These are phyloP conservation scores for Capsicum rhomboideum DNA, from an alignment of 257 asterid genomes.

Conservation along the genomic window DNA sequence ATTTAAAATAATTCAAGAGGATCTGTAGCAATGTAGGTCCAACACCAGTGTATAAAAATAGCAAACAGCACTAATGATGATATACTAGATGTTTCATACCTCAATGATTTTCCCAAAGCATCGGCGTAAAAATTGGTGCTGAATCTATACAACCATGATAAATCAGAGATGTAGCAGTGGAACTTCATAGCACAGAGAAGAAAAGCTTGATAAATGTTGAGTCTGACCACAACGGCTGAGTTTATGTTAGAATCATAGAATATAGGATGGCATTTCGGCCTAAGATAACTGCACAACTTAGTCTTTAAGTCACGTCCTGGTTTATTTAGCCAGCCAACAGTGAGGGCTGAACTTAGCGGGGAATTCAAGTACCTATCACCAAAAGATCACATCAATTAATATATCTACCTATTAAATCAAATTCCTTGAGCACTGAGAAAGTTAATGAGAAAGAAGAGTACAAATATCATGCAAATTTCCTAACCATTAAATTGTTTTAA, in stretches of 20 bases:
- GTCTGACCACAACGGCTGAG: slow-evolving; percentile 67
- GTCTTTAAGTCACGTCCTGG: slow-evolving; percentile 40
- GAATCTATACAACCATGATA: slow-evolving; percentile 40
- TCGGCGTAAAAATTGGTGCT: slow-evolving; percentile 27
- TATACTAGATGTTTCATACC: slow-evolving; percentile 29
- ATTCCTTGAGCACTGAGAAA: background rate
- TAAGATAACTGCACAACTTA: slow-evolving; percentile 48
- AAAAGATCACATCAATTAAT: slow-evolving; percentile 3
- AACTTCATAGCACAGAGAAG: slow-evolving; percentile 87
- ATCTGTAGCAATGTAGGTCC: background rate
- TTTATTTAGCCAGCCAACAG: slow-evolving; percentile 47
- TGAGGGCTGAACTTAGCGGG: slow-evolving; percentile 63
- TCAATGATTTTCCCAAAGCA: slow-evolving; percentile 41
- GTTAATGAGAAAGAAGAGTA: background rate
- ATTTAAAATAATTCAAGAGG: background rate
- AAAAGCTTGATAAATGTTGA: slow-evolving; percentile 75
- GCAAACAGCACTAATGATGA: background rate
- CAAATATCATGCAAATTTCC: background rate
- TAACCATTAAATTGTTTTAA: background rate
- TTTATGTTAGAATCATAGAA: slow-evolving; percentile 80
- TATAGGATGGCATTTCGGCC: slow-evolving; percentile 78
- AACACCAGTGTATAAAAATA: background rate
- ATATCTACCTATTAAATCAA: background rate
- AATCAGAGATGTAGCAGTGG: slow-evolving; percentile 37
- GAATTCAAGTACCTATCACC: slow-evolving; percentile 50